phyloP scores from a whole-genome alignment of 169 alveolate genomes.

The Babesia ovata region DNA sequence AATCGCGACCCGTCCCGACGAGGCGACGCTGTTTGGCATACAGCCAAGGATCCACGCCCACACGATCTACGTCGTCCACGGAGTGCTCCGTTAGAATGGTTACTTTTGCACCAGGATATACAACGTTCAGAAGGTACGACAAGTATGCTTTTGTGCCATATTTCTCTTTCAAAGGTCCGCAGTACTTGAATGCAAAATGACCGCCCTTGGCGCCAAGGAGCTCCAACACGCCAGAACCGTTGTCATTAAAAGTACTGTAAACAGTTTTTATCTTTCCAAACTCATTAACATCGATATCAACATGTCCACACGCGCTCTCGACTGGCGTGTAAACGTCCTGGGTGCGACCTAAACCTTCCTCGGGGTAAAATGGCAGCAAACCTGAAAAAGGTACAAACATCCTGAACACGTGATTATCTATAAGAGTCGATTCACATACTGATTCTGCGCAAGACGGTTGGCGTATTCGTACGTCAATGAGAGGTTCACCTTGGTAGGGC shows the following conservation, averaged over 20 bases:
- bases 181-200: slow-evolving; percentile 67
- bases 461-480: slow-evolving; percentile 68
- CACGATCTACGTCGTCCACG: slow-evolving; percentile 17
- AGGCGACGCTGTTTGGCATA: slow-evolving; percentile 56
- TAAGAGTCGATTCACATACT: not conserved
- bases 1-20: slow-evolving; percentile 59
- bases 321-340: slow-evolving; percentile 71
- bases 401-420: not conserved
- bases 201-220: slow-evolving; percentile 72
- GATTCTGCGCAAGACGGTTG: slow-evolving; percentile 72
- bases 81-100: slow-evolving; percentile 55
- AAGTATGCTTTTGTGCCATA: slow-evolving; percentile 66
- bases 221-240: slow-evolving; percentile 71
- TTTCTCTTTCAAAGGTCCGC: slow-evolving; percentile 66
- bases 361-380: slow-evolving; percentile 42
- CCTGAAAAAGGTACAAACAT: slow-evolving; percentile 56
- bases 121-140: slow-evolving; percentile 42
- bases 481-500: slow-evolving; percentile 57
- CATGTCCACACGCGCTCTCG: slow-evolving; percentile 75
- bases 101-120: slow-evolving; percentile 67
- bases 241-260: slow-evolving; percentile 67
- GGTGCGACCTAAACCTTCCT: slow-evolving; percentile 71
- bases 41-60: slow-evolving; percentile 59
- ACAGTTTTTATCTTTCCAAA: slow-evolving; percentile 65
- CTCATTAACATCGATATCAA: slow-evolving; percentile 70